These are phyloP conservation scores for Aspergillus thermomutatus DNA, from an alignment of 2,329 filamentous ascomycete genomes.

Conservation along the genomic window DNA sequence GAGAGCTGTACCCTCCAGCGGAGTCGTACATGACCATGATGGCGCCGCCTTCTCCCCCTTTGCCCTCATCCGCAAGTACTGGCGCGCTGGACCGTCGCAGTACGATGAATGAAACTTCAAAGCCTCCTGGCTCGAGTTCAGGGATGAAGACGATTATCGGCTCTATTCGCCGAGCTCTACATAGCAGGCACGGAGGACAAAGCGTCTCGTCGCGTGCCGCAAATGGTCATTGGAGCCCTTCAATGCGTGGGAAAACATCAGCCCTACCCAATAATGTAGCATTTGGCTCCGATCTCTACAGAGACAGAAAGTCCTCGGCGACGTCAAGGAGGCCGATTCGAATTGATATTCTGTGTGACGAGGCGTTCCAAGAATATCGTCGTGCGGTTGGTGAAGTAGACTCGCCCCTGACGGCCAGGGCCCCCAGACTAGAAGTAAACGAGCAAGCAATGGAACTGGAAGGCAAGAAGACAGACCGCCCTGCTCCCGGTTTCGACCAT, in stretches of 20 bases:
- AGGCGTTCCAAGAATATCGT: slow-evolving; percentile 74
- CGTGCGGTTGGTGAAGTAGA: slow-evolving; percentile 54
- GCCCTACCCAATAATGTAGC: slow-evolving; percentile 44
- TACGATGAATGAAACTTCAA: slow-evolving; percentile 25
- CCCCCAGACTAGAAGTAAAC: slow-evolving; percentile 7
- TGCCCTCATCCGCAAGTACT: slow-evolving; percentile 27
- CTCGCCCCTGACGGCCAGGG: slow-evolving; percentile 1
- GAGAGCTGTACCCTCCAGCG: slow-evolving; percentile 76
- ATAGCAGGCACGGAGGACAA: slow-evolving; percentile 51
- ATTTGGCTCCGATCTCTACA: slow-evolving; percentile 43
- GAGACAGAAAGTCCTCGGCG: slow-evolving; percentile 35
- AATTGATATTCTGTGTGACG: slow-evolving; percentile 79
- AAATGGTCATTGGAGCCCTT: slow-evolving; percentile 31
- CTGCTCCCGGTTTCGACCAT: slow-evolving; percentile 7
- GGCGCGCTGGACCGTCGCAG: slow-evolving; percentile 27
- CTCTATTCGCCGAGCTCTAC: slow-evolving; percentile 77
- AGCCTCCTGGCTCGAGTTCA: slow-evolving; percentile 41
- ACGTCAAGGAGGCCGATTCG: slow-evolving; percentile 54
- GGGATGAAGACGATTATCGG: slow-evolving; percentile 85
- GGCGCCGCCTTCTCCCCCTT: slow-evolving; percentile 48
- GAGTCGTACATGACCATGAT: slow-evolving; percentile 74
- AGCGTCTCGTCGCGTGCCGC: slow-evolving; percentile 32
- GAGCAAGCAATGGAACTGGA: neutral
- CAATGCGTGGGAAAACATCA: slow-evolving; percentile 38
- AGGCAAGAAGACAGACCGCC: neutral